Conservation (phyloP, 495 filamentous ascomycete species). For the Apiosordaria backusii region DNA sequence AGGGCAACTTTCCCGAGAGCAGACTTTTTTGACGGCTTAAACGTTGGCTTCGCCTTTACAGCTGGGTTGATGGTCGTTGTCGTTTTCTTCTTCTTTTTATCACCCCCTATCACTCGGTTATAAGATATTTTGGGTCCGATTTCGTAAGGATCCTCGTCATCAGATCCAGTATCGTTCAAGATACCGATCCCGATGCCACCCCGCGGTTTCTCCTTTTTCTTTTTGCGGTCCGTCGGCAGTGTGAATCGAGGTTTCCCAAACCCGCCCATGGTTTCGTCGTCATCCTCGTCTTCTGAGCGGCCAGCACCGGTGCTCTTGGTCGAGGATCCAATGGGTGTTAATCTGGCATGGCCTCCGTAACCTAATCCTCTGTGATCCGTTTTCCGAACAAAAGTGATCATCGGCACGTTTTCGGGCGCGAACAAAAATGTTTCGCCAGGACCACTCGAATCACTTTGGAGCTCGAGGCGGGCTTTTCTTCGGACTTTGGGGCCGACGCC, state of each 20-base stretch:
- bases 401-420: conserved; percentile 77
- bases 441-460: conserved; percentile 41
- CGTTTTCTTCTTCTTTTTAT: conserved; percentile 76
- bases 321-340: conserved; percentile 34
- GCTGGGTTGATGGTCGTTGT: conserved; percentile 57
- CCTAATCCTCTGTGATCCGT: conserved; percentile 79
- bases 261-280: conserved; percentile 43
- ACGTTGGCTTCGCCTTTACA: conserved; percentile 65
- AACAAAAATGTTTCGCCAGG: conserved; percentile 67
- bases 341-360: conserved; percentile 62
- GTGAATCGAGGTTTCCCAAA: conserved; percentile 32
- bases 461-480: conserved; percentile 65
- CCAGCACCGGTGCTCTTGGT: conserved; percentile 10
- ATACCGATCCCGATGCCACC: conserved; percentile 84
- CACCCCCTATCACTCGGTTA: conserved; percentile 75
- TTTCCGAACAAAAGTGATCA: conserved; percentile 75
- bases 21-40: conserved; percentile 68
- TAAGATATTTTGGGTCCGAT: conserved; percentile 91
- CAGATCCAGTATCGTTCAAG: conserved; percentile 93
- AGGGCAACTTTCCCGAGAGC: conserved; percentile 52
- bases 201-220: conserved; percentile 47
- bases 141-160: conserved; percentile 93
- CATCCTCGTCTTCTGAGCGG: conserved; percentile 42
- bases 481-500: conserved; percentile 88
- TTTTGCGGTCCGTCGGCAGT: conserved; percentile 23